Evolutionary conservation across 768 basidiomycete species (phyloP).

Genomic region (Terana coerulea): DNA sequence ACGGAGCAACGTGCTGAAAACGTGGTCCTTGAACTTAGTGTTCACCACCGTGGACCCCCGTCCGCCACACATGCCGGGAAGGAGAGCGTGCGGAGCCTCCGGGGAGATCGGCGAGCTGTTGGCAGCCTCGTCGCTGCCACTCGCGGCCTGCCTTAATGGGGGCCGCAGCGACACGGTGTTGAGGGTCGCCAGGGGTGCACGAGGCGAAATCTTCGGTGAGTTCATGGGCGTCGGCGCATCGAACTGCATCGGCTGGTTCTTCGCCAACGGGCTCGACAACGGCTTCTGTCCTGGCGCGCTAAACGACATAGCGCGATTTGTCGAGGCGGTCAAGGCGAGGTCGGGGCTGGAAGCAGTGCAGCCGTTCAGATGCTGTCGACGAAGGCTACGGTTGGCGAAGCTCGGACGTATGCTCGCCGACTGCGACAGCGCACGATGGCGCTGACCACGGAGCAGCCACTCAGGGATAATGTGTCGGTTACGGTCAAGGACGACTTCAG

Average conservation of each 20-base stretch:
- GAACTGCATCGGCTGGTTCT: slow-evolving; percentile 2
- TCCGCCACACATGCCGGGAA: slow-evolving; percentile 67
- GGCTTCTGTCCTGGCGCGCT: background rate
- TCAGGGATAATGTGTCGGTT: slow-evolving; percentile 97
- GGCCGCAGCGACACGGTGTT: background rate
- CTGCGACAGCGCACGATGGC: slow-evolving; percentile 42
- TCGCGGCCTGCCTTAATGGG: background rate
- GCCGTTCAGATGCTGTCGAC: slow-evolving; percentile 40
- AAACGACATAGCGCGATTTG: slow-evolving; percentile 33
- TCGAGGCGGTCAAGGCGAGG: slow-evolving; percentile 37
- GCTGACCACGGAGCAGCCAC: slow-evolving; percentile 68
- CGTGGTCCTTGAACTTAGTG: slow-evolving; percentile 90
- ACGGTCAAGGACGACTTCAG: slow-evolving; percentile 88
- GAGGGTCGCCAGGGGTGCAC: background rate
- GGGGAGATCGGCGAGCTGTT: slow-evolving; percentile 13
- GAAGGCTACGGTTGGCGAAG: slow-evolving; percentile 34
- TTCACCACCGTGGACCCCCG: slow-evolving; percentile 93
- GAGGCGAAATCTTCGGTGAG: slow-evolving; percentile 19
- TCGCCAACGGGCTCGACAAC: slow-evolving; percentile 16
- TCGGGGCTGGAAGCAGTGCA: slow-evolving; percentile 72
- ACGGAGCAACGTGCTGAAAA: slow-evolving; percentile 85
- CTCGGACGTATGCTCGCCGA: slow-evolving; percentile 24
- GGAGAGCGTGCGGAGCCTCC: background rate
- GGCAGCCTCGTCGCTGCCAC: background rate
- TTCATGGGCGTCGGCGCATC: slow-evolving; percentile 24